These are phyloP conservation scores for Phytophthora hybrid DNA, from an alignment of 352 stramenopile genomes.

Conservation along the genomic window DNA sequence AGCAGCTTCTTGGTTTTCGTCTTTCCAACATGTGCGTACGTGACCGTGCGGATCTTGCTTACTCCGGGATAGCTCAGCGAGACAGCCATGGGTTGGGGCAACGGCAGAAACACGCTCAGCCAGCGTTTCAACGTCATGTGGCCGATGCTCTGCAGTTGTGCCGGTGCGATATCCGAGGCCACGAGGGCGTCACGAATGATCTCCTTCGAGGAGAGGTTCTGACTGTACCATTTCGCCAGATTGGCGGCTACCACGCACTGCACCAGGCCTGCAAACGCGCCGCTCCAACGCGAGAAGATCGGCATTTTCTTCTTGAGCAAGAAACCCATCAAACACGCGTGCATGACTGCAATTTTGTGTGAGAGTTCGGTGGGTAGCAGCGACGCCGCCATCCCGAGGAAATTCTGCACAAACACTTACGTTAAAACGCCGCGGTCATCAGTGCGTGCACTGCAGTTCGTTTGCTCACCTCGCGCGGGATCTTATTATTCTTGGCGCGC, in stretches of 20 bases:
- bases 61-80: slow-evolving; percentile 58
- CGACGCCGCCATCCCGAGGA: slow-evolving; percentile 49
- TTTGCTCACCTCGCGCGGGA: slow-evolving; percentile 45
- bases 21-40: slow-evolving; percentile 67
- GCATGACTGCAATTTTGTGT: slow-evolving; percentile 55
- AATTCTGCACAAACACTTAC: slow-evolving; percentile 45
- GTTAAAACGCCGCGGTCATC: slow-evolving; percentile 5
- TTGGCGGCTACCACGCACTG: slow-evolving; percentile 58
- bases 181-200: slow-evolving; percentile 48
- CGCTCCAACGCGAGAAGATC: slow-evolving; percentile 63
- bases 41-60: slow-evolving; percentile 47
- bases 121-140: slow-evolving; percentile 54
- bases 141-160: slow-evolving; percentile 48
- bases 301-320: slow-evolving; percentile 56
- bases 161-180: slow-evolving; percentile 41
- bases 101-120: slow-evolving; percentile 59
- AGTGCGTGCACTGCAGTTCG: neutral
- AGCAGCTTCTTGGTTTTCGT: slow-evolving; percentile 55
- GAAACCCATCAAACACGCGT: slow-evolving; percentile 47
- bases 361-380: slow-evolving; percentile 61
- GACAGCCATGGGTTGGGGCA: slow-evolving; percentile 60
- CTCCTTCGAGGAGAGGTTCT: slow-evolving; percentile 58
- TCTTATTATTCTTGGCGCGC: slow-evolving; percentile 53
- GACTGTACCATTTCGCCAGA: slow-evolving; percentile 46
- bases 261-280: slow-evolving; percentile 50